Evolutionary conservation across 768 basidiomycete species (phyloP).

Genomic region (Pluteus cervinus): DNA sequence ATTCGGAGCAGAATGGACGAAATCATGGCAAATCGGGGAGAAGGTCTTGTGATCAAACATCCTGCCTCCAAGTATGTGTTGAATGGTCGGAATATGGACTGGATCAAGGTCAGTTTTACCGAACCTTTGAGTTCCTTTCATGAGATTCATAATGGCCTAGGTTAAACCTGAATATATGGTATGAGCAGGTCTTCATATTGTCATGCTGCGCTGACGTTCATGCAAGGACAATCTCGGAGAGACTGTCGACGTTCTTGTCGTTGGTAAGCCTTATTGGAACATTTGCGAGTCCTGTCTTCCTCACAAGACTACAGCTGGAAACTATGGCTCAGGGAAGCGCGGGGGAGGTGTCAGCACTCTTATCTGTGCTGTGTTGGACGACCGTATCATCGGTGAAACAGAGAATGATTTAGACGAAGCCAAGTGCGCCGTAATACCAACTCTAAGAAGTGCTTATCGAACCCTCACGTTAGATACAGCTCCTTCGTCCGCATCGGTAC

Average conservation of each 20-base stretch:
- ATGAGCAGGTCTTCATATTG: slow-evolving; percentile 9
- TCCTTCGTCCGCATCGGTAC: slow-evolving; percentile 88
- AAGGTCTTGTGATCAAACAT: slow-evolving; percentile 92
- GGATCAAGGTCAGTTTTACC: slow-evolving; percentile 71
- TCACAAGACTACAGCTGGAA: slow-evolving; percentile 48
- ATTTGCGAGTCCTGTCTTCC: not conserved
- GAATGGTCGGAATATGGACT: slow-evolving; percentile 84
- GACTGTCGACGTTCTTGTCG: slow-evolving; percentile 86
- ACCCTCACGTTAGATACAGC: slow-evolving; percentile 52
- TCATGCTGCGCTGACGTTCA: slow-evolving; percentile 1
- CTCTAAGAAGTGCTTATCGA: slow-evolving; percentile 2
- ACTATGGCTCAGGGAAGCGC: slow-evolving; percentile 83
- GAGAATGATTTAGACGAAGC: slow-evolving; percentile 61
- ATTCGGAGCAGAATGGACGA: slow-evolving; percentile 76
- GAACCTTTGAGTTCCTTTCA: not conserved
- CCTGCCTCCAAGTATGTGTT: slow-evolving; percentile 73
- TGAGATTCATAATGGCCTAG: slow-evolving; percentile 20
- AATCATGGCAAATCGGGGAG: slow-evolving; percentile 80
- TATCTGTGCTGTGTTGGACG: slow-evolving; percentile 84
- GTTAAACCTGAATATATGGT: slow-evolving; percentile 90
- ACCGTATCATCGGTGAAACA: slow-evolving; percentile 47
- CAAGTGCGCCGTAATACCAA: slow-evolving; percentile 37
- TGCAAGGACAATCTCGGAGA: slow-evolving; percentile 84
- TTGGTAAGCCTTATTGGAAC: slow-evolving; percentile 45
- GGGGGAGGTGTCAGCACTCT: slow-evolving; percentile 87